phyloP scores from a whole-genome alignment of 305 asterid genomes.

The Stenogyne calaminthoides region DNA sequence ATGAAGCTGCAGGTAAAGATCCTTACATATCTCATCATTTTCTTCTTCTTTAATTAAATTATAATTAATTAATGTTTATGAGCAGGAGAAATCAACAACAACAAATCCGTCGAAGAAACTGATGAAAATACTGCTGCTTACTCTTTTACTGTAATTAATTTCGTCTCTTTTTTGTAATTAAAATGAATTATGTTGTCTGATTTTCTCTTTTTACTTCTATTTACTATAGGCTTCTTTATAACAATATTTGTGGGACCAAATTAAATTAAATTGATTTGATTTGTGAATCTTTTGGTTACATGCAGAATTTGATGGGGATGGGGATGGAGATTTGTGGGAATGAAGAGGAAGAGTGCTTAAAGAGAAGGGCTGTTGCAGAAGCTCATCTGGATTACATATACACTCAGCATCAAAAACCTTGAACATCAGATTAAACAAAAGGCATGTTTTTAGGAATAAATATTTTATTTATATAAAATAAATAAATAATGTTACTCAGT shows the following conservation, averaged over 20 bases:
- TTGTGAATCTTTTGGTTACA: neutral
- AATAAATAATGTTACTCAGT: neutral
- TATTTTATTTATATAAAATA: neutral
- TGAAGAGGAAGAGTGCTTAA: constrained; percentile 64
- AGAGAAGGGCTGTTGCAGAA: constrained; percentile 62
- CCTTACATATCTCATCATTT: neutral
- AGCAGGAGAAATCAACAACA: constrained; percentile 37
- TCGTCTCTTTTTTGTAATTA: neutral
- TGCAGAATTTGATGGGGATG: constrained; percentile 62
- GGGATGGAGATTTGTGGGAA: constrained; percentile 48
- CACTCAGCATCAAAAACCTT: constrained; percentile 69
- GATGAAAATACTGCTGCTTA: constrained; percentile 6
- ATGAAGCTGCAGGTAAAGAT: constrained; percentile 38
- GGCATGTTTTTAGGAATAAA: neutral
- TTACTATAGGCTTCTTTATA: no score
- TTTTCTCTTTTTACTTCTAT: neutral
- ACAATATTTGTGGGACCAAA: no score
- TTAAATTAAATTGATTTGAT: neutral
- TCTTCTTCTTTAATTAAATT: neutral
- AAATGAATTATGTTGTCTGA: no score
- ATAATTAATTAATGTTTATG: neutral
- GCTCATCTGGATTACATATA: constrained; percentile 84
- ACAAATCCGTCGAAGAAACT: constrained; percentile 26
- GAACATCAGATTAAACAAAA: no score
- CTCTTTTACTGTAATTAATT: constrained; percentile 43